Base-by-base conservation (phyloP, 2,329 filamentous ascomycete species). In the Epicoccum sorghinum region DNA sequence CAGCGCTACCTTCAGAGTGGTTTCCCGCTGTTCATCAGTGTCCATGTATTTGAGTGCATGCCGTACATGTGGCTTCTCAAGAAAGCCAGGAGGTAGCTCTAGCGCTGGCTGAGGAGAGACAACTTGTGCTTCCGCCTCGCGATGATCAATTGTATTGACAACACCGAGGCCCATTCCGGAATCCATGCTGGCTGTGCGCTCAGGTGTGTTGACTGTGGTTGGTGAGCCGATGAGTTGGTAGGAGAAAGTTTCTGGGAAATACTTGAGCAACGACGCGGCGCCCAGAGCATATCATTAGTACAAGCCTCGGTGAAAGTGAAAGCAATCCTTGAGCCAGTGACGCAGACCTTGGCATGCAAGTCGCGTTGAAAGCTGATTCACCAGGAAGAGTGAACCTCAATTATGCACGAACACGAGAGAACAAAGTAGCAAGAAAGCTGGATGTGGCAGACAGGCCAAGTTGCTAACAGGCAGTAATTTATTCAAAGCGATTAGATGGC, bases 1-100 rank as follows among this genome's bases (percentile, higher is more conserved):
- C 14, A 37, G 24, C 4, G 55, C 60, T 3, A 50, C 24, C 32
- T 47, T 52, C 18, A 66, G 13, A 32, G 58, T 29, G 18, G 40
- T 13, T 18, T 40, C 40, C 1, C 57, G 47, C 29, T 63, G 45
- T 27, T 61, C 56, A 2, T 52, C 52, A 7, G 39, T 42, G 2
- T 23, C 10, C 2, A 66, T 51, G 9, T 52, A 40, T 23, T 64
- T 65, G 7, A 66, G 52, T 18, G 59, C 58, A 7, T 53, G 47
- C 12, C 53, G 56, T 27, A 65, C 55, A 30, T 67, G 55, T 41
- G 55, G 37, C 18, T 60, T 60, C 10, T 51, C 47, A 23, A 51
- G 47, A 13, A 55, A 55, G 22, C 46, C 25, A 12, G 36, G 24
- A 6, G 52, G 41, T 13, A 55, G 46, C 22, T 46, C 29, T 25